Evolutionary conservation across 495 filamentous ascomycete species (phyloP), one percentile per base, ranked within the genome.

Genomic region (Aspergillus heteromorphus): DNA sequence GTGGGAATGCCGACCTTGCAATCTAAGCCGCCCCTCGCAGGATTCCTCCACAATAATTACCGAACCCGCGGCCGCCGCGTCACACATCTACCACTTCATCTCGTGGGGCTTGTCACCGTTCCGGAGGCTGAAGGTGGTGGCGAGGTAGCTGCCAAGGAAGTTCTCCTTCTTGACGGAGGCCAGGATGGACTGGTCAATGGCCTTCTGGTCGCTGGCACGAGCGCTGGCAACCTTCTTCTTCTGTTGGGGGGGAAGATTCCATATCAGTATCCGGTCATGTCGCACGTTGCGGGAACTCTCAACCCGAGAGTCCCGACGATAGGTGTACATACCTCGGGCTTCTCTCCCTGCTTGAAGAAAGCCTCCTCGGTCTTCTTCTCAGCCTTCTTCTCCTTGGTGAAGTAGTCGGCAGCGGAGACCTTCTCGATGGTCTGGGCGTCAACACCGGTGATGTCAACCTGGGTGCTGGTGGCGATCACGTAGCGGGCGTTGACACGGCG

Each of bases 301-400:
- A 55, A 27, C 16, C 13, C 4, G 41, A 42, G 20, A 30, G 23
- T 14, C n/a, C n/a, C 30, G 21, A 21, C 17, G 50, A 30, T 17
- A 40, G 31, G 13, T 19, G 40, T 20, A 81, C 88, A 63, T 80
- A 97, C 92, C 91, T 97, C 81, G 65, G 87, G 79, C 83, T 93
- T 95, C 83, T 96, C 89, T 68, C 91, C 92, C 80, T 96, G 89
- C 79, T 91, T 88, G 83, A 97, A 97, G 85, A 99, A 97, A 62
- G 82, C 80, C 69, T 95, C 89, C 77, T 97, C 93, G 75, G 91
- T 86, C 73, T 87, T 86, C 86, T 96, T 95, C 73, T 95, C 83
- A 73, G 83, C 80, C 68, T 82, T 78, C 85, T 96, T 96, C 73
- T 97, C 93, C 67, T 87, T 86, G 67, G 88, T 85, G 84, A 97